phyloP scores from a whole-genome alignment of 2,329 filamentous ascomycete species.

The Fusarium sp. region DNA sequence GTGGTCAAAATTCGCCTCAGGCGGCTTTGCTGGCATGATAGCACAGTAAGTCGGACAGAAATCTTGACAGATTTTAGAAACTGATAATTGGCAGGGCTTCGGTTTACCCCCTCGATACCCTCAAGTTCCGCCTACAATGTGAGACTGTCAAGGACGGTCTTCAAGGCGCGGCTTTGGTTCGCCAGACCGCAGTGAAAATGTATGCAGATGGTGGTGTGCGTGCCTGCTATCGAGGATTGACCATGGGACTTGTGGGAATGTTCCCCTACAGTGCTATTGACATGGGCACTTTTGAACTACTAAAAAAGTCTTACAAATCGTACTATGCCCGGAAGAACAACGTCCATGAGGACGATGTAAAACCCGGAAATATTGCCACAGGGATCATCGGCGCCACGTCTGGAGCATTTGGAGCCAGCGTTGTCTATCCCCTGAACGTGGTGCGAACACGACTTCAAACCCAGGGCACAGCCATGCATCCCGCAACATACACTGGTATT shows the following conservation, averaged over 20 bases:
- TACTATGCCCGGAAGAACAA: conserved; percentile 74
- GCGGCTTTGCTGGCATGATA: conserved; percentile 91
- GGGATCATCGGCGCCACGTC: conserved; percentile 90
- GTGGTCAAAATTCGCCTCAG: conserved; percentile 88
- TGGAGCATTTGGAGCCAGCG: conserved; percentile 89
- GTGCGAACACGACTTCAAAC: conserved; percentile 91
- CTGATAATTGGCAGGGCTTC: conserved; percentile 66
- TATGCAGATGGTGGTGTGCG: conserved; percentile 76
- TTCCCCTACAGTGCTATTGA: conserved; percentile 98
- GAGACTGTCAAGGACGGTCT: conserved; percentile 88
- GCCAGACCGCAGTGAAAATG: conserved; percentile 87
- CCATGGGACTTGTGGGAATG: conserved; percentile 94
- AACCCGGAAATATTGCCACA: conserved; percentile 82
- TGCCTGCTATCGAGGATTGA: conserved; percentile 88
- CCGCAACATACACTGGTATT: conserved; percentile 88
- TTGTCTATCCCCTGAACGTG: conserved; percentile 95
- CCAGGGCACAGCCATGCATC: conserved; percentile 92
- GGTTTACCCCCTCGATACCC: conserved; percentile 91
- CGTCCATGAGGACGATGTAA: conserved; percentile 83
- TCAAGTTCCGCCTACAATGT: conserved; percentile 88
- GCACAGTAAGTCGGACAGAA: conserved; percentile 73
- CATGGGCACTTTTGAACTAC: conserved; percentile 91
- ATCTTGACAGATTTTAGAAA: background rate
- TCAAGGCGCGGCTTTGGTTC: conserved; percentile 82
- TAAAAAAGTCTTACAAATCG: conserved; percentile 77